phyloP scores from a whole-genome alignment of 139 green algal genomes.

The Desmodesmus armatus region DNA sequence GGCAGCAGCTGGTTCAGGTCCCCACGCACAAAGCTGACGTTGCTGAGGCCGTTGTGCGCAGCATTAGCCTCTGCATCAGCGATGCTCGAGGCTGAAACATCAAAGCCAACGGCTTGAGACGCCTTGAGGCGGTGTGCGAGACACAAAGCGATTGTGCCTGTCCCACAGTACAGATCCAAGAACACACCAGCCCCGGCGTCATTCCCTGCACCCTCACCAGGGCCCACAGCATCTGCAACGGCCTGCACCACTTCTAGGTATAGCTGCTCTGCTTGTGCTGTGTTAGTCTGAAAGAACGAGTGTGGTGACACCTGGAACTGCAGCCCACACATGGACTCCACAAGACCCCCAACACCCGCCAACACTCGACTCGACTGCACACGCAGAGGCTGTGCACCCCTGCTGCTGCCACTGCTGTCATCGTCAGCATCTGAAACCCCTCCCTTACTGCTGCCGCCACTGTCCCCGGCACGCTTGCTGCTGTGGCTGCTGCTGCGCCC shows the following conservation, averaged over 20 bases:
- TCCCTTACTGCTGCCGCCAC: not conserved
- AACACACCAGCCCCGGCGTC: not conserved
- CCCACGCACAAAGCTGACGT: conserved; percentile 72
- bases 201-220: not conserved
- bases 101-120: conserved; percentile 7
- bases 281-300: conserved; percentile 92
- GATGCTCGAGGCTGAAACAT: not conserved
- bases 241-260: conserved; percentile 5
- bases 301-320: conserved; percentile 73
- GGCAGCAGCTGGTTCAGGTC: conserved; percentile 36
- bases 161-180: conserved; percentile 11
- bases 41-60: conserved; percentile 77
- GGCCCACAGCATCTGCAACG: not conserved
- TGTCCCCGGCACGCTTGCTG: not conserved
- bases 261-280: conserved; percentile 63
- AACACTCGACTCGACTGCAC: conserved; percentile 20
- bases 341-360: conserved; percentile 33
- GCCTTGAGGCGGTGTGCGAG: not conserved
- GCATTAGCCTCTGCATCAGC: conserved; percentile 74
- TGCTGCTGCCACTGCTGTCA: conserved; percentile 31
- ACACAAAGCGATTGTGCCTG: not conserved
- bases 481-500: not conserved
- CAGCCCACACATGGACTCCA: conserved; percentile 67
- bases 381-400: conserved; percentile 1
- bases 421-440: not conserved